A percentile compares a stretch with the other conserved stretches of the same genome.
These are phyloP conservation scores for Colletotrichum somersetense DNA, from an alignment of 2,329 filamentous ascomycete genomes.

Conservation along the genomic window DNA sequence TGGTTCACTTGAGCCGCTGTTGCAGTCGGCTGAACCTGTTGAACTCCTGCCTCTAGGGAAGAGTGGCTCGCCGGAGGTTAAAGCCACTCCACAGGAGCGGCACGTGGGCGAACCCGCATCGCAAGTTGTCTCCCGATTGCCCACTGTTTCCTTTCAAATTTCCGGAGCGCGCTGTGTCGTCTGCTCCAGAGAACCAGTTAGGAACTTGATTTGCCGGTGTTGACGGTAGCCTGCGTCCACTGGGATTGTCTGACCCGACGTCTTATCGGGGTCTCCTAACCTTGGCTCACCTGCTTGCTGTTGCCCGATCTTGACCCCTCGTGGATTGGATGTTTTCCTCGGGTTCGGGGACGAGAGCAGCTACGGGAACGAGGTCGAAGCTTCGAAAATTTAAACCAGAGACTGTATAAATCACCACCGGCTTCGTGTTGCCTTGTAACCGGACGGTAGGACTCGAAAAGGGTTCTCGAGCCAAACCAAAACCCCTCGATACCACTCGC, in stretches of 20 bases:
- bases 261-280: constrained; percentile 21
- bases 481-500: constrained; percentile 1
- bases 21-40: constrained; percentile 33
- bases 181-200: constrained; percentile 11
- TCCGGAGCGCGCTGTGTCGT: background rate
- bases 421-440: constrained; percentile 19
- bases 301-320: constrained; percentile 34
- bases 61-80: constrained; percentile 24
- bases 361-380: constrained; percentile 23
- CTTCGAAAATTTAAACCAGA: constrained; percentile 8
- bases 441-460: constrained; percentile 25
- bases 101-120: constrained; percentile 25
- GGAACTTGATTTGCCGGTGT: constrained; percentile 18
- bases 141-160: constrained; percentile 13
- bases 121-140: constrained; percentile 32
- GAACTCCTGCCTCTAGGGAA: constrained; percentile 1
- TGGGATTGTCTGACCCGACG: constrained; percentile 18
- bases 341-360: constrained; percentile 12
- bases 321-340: constrained; percentile 25
- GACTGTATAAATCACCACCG: constrained; percentile 33
- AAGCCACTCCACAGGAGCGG: constrained; percentile 35
- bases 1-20: constrained; percentile 36
- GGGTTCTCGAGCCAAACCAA: constrained; percentile 22
- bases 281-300: constrained; percentile 24
- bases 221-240: constrained; percentile 21